Percentiles rank a stretch among this genome's conserved stretches.
Conservation (phyloP, 306 rosid genomes). For the Citrullus amarus region DNA sequence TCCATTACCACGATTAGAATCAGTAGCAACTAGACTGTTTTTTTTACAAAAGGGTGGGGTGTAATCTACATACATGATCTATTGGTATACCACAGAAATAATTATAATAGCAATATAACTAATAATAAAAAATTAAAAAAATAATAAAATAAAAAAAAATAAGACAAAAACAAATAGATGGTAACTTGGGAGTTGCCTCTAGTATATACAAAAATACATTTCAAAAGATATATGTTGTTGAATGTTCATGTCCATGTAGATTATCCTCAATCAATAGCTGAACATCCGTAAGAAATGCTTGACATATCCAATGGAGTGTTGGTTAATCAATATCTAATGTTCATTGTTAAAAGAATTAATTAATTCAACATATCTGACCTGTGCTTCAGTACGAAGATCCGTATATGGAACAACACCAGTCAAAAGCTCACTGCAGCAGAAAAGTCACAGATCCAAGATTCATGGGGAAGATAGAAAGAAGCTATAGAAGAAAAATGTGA, state of each 20-base stretch:
- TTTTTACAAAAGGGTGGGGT: no score
- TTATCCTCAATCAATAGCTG: background rate
- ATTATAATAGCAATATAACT: no score
- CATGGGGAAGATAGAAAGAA: background rate
- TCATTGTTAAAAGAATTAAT: background rate
- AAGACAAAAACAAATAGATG: background rate
- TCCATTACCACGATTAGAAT: no score
- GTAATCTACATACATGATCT: background rate
- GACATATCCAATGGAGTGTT: background rate
- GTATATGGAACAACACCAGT: conserved; percentile 97
- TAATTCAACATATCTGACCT: conserved; percentile 34
- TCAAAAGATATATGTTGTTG: background rate
- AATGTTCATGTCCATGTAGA: background rate
- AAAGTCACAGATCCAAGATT: background rate
- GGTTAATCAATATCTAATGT: background rate
- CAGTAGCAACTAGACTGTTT: no score
- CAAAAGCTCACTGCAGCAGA: conserved; percentile 73
- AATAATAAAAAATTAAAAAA: no score
- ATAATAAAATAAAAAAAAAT: no score
- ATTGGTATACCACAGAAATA: background rate
- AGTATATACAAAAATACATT: background rate
- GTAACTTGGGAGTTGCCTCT: background rate
- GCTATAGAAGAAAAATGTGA: background rate
- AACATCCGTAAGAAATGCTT: background rate
- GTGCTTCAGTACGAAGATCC: conserved; percentile 86